phyloP scores from a whole-genome alignment of 73 alveolate species.

The Tetrahymena borealis region DNA sequence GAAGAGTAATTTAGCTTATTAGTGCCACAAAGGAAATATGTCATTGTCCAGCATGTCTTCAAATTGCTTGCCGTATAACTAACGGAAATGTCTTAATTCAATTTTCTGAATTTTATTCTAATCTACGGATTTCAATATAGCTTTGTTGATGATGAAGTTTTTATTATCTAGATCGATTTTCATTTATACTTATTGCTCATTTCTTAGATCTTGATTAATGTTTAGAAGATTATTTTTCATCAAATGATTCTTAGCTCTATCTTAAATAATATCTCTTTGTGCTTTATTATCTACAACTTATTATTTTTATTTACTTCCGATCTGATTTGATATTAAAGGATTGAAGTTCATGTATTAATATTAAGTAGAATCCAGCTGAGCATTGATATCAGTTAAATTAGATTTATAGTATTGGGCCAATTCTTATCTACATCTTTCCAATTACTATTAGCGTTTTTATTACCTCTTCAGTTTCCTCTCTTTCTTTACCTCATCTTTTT shows the following conservation, averaged over 20 bases:
- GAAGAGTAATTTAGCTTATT: neutral
- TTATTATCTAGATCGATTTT: neutral
- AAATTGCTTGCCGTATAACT: neutral
- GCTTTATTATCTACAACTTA: neutral
- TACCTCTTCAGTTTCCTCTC: neutral
- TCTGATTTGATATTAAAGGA: too few species aligned
- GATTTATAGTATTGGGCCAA: neutral
- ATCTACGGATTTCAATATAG: neutral
- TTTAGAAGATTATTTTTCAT: neutral
- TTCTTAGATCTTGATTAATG: neutral
- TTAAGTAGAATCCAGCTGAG: neutral
- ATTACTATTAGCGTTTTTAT: neutral
- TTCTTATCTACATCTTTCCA: neutral
- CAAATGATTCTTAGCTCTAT: neutral
- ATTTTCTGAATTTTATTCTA: neutral
- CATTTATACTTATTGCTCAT: neutral
- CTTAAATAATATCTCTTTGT: neutral
- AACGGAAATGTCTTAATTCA: neutral
- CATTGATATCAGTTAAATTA: neutral
- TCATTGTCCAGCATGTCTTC: neutral
- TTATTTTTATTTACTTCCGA: neutral
- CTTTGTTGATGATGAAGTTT: neutral
- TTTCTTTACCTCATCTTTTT: neutral
- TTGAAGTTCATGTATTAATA: neutral
- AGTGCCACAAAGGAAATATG: neutral